phyloP scores from a whole-genome alignment of 306 rosid species.

The Cucumis melo region DNA sequence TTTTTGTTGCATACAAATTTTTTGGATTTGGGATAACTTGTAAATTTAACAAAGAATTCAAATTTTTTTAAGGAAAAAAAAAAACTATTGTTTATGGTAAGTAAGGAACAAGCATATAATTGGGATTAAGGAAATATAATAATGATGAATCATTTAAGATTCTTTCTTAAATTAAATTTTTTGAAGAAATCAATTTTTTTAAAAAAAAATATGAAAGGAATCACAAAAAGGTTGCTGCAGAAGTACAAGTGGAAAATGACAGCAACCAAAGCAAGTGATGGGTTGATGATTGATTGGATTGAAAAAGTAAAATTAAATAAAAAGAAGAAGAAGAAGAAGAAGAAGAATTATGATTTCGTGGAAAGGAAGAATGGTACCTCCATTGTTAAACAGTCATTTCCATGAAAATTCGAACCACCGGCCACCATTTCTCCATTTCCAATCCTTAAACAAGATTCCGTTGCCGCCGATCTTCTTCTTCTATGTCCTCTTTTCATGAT shows the following conservation, averaged over 20 bases:
- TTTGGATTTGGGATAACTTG: too few species aligned
- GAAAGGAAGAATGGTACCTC: slow-evolving; percentile 36
- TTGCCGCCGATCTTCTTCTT: slow-evolving; percentile 32
- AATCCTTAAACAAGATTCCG: slow-evolving; percentile 18
- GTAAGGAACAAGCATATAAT: too few species aligned
- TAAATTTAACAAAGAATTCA: too few species aligned
- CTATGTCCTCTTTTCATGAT: slow-evolving; percentile 17
- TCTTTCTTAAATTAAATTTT: neutral
- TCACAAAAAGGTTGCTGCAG: neutral
- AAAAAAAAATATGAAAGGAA: neutral
- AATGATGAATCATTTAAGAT: neutral
- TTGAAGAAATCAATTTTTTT: neutral
- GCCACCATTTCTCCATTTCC: slow-evolving; percentile 10
- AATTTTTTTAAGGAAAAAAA: too few species aligned
- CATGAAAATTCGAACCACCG: slow-evolving; percentile 26
- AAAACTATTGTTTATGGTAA: too few species aligned
- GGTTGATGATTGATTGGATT: neutral
- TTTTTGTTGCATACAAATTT: too few species aligned
- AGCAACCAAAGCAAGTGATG: neutral
- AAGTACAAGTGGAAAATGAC: slow-evolving; percentile 2
- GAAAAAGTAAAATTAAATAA: neutral
- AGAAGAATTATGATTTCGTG: neutral
- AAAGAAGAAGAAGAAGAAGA: neutral
- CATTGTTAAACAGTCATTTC: slow-evolving; percentile 27
- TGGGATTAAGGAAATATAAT: too few species aligned